Percentiles rank a stretch among this genome's conserved stretches.
Evolutionary conservation across 2,329 filamentous ascomycete species (phyloP).

Genomic region (Monilinia laxa): DNA sequence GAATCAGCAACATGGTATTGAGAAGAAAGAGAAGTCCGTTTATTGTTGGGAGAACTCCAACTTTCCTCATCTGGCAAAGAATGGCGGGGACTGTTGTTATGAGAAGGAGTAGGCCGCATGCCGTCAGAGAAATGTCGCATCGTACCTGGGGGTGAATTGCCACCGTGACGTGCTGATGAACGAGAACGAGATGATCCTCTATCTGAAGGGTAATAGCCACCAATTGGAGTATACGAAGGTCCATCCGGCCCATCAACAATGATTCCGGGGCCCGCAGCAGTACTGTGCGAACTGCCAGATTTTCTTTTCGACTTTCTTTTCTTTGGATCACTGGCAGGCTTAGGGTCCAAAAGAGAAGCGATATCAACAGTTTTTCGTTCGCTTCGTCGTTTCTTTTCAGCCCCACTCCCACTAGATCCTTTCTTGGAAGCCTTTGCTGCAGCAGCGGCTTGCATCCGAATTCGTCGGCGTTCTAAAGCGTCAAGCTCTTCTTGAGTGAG

Average conservation of each 20-base stretch:
- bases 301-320: conserved; percentile 38
- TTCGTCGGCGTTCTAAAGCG: conserved; percentile 68
- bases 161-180: conserved; percentile 31
- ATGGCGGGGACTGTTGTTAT: conserved; percentile 40
- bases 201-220: conserved; percentile 42
- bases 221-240: conserved; percentile 47
- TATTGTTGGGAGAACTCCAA: conserved; percentile 44
- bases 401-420: conserved; percentile 34
- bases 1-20: conserved; percentile 39
- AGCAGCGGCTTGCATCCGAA: conserved; percentile 49
- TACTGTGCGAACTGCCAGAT: conserved; percentile 36
- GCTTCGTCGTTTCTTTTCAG: conserved; percentile 35
- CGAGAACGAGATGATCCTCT: conserved; percentile 41
- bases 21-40: conserved; percentile 38
- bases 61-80: conserved; percentile 51
- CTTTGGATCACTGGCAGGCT: conserved; percentile 28
- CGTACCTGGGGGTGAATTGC: conserved; percentile 30
- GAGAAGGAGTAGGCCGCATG: conserved; percentile 42
- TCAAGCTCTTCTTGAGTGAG: conserved; percentile 78
- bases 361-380: conserved; percentile 33
- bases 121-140: conserved; percentile 37
- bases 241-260: conserved; percentile 50
- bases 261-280: conserved; percentile 44
- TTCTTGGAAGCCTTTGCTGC: conserved; percentile 32
- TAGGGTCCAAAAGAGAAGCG: conserved; percentile 33